Conservation (phyloP, 2,329 filamentous ascomycete genomes). For the Camptophora hylomeconis region DNA sequence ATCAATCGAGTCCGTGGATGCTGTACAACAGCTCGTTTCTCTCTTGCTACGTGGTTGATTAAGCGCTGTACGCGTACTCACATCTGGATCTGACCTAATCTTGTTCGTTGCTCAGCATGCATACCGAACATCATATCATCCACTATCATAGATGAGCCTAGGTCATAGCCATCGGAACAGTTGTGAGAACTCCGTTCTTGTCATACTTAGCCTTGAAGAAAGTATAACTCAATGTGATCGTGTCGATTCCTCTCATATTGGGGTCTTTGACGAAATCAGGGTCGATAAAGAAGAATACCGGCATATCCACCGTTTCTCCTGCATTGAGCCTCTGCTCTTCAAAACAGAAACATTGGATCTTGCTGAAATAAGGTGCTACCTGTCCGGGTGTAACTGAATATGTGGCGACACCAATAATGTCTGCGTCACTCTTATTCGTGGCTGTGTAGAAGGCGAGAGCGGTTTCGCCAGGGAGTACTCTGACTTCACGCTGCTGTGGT, state of each 20-base stretch:
- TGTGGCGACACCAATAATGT: constrained; percentile 96
- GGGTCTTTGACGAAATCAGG: constrained; percentile 86
- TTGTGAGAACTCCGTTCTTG: constrained; percentile 56
- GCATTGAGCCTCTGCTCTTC: constrained; percentile 91
- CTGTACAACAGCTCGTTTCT: too few relatives aligned
- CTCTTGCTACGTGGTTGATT: too few relatives aligned
- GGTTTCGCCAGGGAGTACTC: constrained; percentile 89
- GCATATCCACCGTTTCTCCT: constrained; percentile 97
- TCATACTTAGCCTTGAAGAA: constrained; percentile 94
- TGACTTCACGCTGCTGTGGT: constrained; percentile 91
- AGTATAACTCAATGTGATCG: constrained; percentile 90
- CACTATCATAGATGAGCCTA: too few relatives aligned
- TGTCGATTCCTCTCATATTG: constrained; percentile 87
- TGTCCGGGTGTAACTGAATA: constrained; percentile 95
- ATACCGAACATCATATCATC: too few relatives aligned
- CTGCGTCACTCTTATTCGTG: constrained; percentile 75
- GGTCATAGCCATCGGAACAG: constrained; percentile 14
- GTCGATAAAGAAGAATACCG: constrained; percentile 98
- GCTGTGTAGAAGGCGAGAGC: constrained; percentile 96
- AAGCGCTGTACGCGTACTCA: too few relatives aligned
- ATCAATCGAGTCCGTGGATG: too few relatives aligned
- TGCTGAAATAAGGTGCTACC: constrained; percentile 94
- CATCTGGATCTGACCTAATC: too few relatives aligned
- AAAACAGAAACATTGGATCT: constrained; percentile 99
- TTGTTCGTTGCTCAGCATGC: too few relatives aligned